Evolutionary conservation across 179 eudicot species (phyloP).

Genomic region (Gypsophila paniculata): DNA sequence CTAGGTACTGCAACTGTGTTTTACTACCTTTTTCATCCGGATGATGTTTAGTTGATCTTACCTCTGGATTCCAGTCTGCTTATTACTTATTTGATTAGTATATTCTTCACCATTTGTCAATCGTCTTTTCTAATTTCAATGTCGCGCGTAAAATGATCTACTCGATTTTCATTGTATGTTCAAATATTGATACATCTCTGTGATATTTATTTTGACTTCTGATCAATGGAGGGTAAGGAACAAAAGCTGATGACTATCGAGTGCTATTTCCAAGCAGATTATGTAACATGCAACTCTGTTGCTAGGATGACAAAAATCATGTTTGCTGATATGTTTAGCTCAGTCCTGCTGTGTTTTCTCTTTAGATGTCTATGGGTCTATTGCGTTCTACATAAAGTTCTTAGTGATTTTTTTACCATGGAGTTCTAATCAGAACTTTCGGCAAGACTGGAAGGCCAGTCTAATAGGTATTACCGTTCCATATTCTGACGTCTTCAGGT

Average conservation of each 20-base stretch:
- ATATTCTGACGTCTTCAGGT: background rate
- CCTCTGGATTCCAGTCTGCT: constrained; percentile 6
- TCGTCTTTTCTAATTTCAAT: background rate
- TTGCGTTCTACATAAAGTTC: background rate
- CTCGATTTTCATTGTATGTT: background rate
- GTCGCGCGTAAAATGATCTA: background rate
- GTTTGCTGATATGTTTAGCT: background rate
- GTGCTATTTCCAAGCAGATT: background rate
- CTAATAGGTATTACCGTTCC: background rate
- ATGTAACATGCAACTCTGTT: background rate
- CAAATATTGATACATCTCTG: background rate
- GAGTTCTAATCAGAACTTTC: background rate
- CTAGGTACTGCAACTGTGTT: constrained; percentile 45
- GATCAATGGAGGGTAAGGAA: background rate
- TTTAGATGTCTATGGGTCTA: background rate
- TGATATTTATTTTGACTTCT: background rate
- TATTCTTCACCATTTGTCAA: background rate
- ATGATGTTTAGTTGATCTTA: background rate
- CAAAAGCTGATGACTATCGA: background rate
- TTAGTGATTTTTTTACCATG: background rate
- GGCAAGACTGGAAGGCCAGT: background rate
- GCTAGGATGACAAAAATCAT: background rate
- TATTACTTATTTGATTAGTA: background rate
- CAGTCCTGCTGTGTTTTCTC: background rate
- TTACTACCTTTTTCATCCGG: background rate